Base-by-base conservation (phyloP, 176 grass and related monocot genomes). In the Oryza punctata region DNA sequence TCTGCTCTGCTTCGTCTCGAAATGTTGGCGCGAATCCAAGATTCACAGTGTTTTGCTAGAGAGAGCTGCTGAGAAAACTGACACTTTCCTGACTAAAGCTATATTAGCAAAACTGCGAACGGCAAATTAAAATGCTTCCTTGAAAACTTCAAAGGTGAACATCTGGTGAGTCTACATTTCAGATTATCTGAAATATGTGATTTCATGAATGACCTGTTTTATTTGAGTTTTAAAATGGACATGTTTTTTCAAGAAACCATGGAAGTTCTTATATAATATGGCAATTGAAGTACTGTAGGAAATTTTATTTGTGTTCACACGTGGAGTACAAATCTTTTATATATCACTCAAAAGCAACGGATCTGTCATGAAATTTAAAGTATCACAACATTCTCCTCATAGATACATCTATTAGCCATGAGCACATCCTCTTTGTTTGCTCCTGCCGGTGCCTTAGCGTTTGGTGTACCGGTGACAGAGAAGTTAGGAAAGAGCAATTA, bases 31-130 rank as follows among this genome's bases (percentile, higher is more conserved):
- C 26, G 85, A 75, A 64, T 89, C 84, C 63, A 88, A 73, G 27
- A 40, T 59, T 74, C 90, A 95, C 26, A 90, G 79, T 59, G 70
- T 65, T 85, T 80, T 86, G 63, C 85, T 98, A 63, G 78, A 93
- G 80, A 89, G 70, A 80, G 92, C 87, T 41, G 84, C 92, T 54
- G 63, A 66, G 76, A 90, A 47, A 86, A 98, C 92, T 27, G 75
- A 82, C 44, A 93, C 91, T 4, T 89, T 95, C 65, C 85, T 98
- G 52, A 95, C 89, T 18, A 95, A 95, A 90, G 89, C 89, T 78
- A 88, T 95, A 84, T 49, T 98, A 67, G 86, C 77, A 9, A 98
- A 92, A 83, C 82, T 98, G 79, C 65, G 60, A 33, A n/a, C 75
- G 41, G 35, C 47, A 7, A 91, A 38, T 89, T 93, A 67, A 68